These are phyloP conservation scores for Hypoxylon rickii DNA, from an alignment of 495 filamentous ascomycete genomes.

Conservation along the genomic window DNA sequence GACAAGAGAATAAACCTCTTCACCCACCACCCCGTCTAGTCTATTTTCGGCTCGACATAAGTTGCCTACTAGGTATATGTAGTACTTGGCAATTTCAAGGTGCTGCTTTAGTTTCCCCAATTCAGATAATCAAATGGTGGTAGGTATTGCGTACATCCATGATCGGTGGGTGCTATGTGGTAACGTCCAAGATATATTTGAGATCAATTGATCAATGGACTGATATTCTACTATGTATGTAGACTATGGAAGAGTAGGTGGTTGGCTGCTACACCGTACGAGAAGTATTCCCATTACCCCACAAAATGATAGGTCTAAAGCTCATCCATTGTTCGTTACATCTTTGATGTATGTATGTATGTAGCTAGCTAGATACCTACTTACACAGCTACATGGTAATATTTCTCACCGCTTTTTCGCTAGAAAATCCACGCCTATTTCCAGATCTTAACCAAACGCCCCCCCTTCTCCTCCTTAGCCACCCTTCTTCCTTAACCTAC, in stretches of 20 bases:
- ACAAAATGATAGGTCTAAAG: slow-evolving; percentile 35
- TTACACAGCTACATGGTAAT: too few relatives aligned
- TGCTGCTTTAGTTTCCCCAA: not conserved
- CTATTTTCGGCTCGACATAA: slow-evolving; percentile 4
- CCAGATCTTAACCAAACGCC: slow-evolving; percentile 36
- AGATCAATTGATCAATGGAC: too few relatives aligned
- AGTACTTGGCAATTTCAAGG: too few relatives aligned
- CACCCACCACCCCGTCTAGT: slow-evolving; percentile 11
- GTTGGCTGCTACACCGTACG: slow-evolving; percentile 23
- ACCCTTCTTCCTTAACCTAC: slow-evolving; percentile 9
- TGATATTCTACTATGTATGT: too few relatives aligned
- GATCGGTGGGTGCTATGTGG: too few relatives aligned
- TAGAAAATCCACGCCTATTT: slow-evolving; percentile 31
- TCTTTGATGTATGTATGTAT: too few relatives aligned
- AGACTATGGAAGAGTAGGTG: not conserved
- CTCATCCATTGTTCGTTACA: slow-evolving; percentile 8
- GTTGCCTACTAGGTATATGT: too few relatives aligned
- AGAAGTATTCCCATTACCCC: slow-evolving; percentile 24
- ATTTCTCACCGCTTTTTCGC: slow-evolving; percentile 41
- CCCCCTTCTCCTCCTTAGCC: slow-evolving; percentile 19
- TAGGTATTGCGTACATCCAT: too few relatives aligned
- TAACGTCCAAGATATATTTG: too few relatives aligned
- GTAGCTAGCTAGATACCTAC: too few relatives aligned
- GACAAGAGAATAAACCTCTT: not conserved
- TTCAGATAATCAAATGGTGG: slow-evolving; percentile 5